These are phyloP conservation scores for Pleurotus tuber-regium DNA, from an alignment of 768 basidiomycete species.

Conservation along the genomic window DNA sequence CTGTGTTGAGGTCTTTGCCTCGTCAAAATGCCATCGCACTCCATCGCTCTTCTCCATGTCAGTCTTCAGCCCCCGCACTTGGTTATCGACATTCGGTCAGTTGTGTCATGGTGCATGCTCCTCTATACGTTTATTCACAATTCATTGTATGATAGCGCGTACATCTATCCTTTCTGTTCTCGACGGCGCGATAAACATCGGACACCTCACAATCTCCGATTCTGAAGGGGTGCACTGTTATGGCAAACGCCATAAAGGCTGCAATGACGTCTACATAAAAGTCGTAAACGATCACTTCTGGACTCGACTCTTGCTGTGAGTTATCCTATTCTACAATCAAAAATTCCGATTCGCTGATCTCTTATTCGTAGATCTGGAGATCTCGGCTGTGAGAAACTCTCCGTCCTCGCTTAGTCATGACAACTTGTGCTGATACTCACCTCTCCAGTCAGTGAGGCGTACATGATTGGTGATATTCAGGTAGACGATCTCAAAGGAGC, in stretches of 20 bases:
- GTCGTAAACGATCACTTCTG: slow-evolving; percentile 64
- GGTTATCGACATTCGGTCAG: slow-evolving; percentile 50
- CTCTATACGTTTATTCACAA: slow-evolving; percentile 8
- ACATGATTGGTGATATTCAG: slow-evolving; percentile 70
- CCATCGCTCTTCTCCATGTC: slow-evolving; percentile 43
- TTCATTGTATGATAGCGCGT: slow-evolving; percentile 39
- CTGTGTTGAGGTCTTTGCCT: slow-evolving; percentile 41
- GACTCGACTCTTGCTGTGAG: slow-evolving; percentile 63
- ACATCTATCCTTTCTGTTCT: slow-evolving; percentile 59
- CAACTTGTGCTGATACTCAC: neutral
- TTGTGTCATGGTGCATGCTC: slow-evolving; percentile 9
- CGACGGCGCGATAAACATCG: slow-evolving; percentile 54
- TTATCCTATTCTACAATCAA: slow-evolving; percentile 16
- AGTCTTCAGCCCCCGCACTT: slow-evolving; percentile 44
- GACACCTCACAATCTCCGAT: slow-evolving; percentile 62
- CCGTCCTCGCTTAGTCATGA: neutral
- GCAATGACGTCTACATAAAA: slow-evolving; percentile 58
- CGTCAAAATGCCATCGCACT: slow-evolving; percentile 41
- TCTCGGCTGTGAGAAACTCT: slow-evolving; percentile 54
- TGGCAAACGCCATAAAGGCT: slow-evolving; percentile 54
- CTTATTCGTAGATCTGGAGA: slow-evolving; percentile 48
- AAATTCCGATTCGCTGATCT: slow-evolving; percentile 13
- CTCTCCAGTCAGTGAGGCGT: slow-evolving; percentile 64
- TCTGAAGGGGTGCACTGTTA: slow-evolving; percentile 58
- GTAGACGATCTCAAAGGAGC: slow-evolving; percentile 56